phyloP scores from a whole-genome alignment of 202 grass and related monocot genomes.

The Bolboschoenoplectus hybrid region DNA sequence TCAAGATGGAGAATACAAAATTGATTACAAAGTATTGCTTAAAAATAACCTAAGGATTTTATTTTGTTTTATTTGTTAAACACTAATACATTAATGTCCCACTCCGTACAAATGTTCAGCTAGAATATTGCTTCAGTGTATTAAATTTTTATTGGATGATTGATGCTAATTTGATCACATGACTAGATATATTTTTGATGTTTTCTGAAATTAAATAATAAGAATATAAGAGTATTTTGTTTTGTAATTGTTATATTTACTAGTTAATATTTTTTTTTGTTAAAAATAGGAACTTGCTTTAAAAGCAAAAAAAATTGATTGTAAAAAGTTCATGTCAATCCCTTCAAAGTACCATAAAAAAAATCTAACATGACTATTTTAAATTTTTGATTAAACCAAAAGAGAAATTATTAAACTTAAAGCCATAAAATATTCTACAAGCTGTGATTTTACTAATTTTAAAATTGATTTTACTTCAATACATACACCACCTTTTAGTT shows the following conservation, averaged over 20 bases:
- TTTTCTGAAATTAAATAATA: no score
- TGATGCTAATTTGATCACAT: no score
- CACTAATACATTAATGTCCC: background rate
- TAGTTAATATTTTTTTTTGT: no score
- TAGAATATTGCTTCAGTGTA: no score
- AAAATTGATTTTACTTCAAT: background rate
- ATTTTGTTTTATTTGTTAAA: background rate
- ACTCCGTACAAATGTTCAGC: no score
- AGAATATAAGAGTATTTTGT: no score
- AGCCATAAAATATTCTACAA: background rate
- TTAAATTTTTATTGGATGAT: no score
- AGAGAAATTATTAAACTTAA: background rate
- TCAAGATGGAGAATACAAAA: background rate
- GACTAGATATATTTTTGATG: no score
- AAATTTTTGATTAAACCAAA: background rate
- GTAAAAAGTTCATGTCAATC: background rate
- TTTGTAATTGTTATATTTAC: no score
- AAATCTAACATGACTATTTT: background rate
- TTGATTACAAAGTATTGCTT: slow-evolving; percentile 2
- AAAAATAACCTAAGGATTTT: background rate
- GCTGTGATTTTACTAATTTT: background rate
- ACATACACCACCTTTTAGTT: background rate
- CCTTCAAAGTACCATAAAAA: background rate
- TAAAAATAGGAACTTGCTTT: no score
- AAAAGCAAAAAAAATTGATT: no score